phyloP scores from a whole-genome alignment of 2,329 filamentous ascomycete genomes.

The Cordyceps tenuipes region DNA sequence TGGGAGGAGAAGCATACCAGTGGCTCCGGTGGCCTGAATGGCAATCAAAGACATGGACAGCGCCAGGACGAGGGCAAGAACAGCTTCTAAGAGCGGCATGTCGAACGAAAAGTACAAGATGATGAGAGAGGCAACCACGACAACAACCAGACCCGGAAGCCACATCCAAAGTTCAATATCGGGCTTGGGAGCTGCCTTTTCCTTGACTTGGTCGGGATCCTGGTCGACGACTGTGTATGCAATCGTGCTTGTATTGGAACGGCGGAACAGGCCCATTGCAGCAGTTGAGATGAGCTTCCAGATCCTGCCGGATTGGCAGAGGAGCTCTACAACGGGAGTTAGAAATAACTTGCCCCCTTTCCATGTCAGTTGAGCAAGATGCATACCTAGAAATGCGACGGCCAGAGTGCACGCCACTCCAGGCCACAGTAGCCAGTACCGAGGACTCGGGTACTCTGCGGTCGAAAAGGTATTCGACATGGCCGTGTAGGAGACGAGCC shows the following conservation, averaged over 20 bases:
- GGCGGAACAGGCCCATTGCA: not conserved
- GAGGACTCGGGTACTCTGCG: conserved; percentile 4
- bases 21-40: conserved; percentile 10
- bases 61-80: not conserved
- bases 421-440: conserved; percentile 9
- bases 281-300: not conserved
- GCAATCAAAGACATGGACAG: conserved; percentile 4
- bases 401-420: conserved; percentile 6
- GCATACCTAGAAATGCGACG: conserved; percentile 4
- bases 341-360: not conserved
- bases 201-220: not conserved
- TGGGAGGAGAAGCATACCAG: not conserved
- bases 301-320: conserved; percentile 1
- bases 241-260: not conserved
- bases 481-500: not conserved
- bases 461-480: conserved; percentile 1
- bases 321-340: not conserved
- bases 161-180: conserved; percentile 2
- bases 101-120: not conserved
- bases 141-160: not conserved
- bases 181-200: not conserved
- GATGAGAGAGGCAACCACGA: not conserved
- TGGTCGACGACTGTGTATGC: not conserved
- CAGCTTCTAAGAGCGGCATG: conserved; percentile 3
- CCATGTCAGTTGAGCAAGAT: not conserved